Conservation (phyloP, 495 filamentous ascomycete species). For the Bacidia gigantensis region DNA sequence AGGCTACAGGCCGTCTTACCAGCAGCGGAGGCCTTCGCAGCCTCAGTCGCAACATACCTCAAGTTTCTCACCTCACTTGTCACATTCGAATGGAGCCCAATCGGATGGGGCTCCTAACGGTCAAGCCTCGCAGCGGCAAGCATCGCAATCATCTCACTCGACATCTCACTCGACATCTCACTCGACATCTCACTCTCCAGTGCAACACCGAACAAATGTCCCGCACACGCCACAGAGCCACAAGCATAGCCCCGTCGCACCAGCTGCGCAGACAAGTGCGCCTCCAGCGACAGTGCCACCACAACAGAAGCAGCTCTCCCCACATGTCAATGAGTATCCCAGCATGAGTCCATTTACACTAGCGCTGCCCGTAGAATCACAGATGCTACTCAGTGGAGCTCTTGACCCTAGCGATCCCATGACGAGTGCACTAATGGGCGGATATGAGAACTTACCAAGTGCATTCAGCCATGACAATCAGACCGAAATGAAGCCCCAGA, state of each 20-base stretch:
- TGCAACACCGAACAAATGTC: slow-evolving; percentile 11
- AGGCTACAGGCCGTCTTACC: slow-evolving; percentile 18
- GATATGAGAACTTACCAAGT: slow-evolving; percentile 21
- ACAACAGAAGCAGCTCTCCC: slow-evolving; percentile 16
- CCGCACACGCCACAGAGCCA: slow-evolving; percentile 9
- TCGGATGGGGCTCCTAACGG: background rate
- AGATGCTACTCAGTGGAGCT: slow-evolving; percentile 31
- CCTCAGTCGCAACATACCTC: slow-evolving; percentile 16
- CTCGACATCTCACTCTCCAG: slow-evolving; percentile 16
- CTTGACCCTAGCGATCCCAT: slow-evolving; percentile 31
- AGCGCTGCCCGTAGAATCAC: slow-evolving; percentile 34
- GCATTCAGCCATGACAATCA: slow-evolving; percentile 27
- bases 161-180: slow-evolving; percentile 20
- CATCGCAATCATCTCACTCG: slow-evolving; percentile 24
- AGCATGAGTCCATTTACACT: slow-evolving; percentile 28
- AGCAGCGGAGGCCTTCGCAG: slow-evolving; percentile 27
- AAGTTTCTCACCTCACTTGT: slow-evolving; percentile 12
- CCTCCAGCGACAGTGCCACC: slow-evolving; percentile 18
- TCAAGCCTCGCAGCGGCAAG: slow-evolving; percentile 22
- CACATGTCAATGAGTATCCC: slow-evolving; percentile 13
- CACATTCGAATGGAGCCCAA: slow-evolving; percentile 17
- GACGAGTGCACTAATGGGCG: slow-evolving; percentile 32
- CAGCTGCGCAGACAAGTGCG: slow-evolving; percentile 13
- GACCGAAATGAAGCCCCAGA: slow-evolving; percentile 14
- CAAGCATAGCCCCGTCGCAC: slow-evolving; percentile 6